A percentile compares a stretch with the other conserved stretches of the same genome.
Evolutionary conservation across 441 rosid species (phyloP).

Genomic region (Hura crepitans): DNA sequence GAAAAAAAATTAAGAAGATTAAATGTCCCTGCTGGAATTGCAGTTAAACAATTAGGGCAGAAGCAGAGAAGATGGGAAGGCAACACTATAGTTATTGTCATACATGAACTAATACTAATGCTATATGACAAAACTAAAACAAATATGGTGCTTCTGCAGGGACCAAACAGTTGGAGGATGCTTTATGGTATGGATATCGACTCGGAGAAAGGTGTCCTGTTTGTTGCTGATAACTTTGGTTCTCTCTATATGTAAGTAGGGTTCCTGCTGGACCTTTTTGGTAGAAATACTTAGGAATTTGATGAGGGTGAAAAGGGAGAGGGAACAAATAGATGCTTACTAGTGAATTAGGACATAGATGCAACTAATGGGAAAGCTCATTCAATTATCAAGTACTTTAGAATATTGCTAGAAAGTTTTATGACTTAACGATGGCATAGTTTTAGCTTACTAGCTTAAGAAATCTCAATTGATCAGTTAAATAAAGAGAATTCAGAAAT

Average conservation of each 20-base stretch:
- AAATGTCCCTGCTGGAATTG: not conserved
- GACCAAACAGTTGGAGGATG: conserved; percentile 76
- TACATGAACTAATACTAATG: conserved; percentile 6
- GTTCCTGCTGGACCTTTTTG: not conserved
- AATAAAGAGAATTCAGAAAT: too few relatives aligned
- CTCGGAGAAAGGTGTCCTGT: conserved; percentile 64
- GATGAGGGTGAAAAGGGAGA: not conserved
- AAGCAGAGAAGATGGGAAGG: not conserved
- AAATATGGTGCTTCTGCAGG: conserved; percentile 36
- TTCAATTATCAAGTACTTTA: not conserved
- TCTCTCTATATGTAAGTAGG: conserved; percentile 67
- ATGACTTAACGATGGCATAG: too few relatives aligned
- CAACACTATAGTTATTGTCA: not conserved
- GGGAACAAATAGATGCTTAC: not conserved
- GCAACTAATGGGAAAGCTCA: not conserved
- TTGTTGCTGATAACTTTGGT: conserved; percentile 83
- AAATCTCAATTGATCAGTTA: too few relatives aligned
- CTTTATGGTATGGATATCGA: conserved; percentile 91
- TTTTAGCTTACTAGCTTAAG: too few relatives aligned
- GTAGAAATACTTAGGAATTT: not conserved
- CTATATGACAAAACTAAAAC: not conserved
- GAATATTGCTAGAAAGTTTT: not conserved
- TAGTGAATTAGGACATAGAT: too few relatives aligned
- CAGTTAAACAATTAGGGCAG: not conserved
- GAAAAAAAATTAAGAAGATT: not conserved